phyloP scores from a whole-genome alignment of 768 basidiomycete genomes.

The Collybia sordida region DNA sequence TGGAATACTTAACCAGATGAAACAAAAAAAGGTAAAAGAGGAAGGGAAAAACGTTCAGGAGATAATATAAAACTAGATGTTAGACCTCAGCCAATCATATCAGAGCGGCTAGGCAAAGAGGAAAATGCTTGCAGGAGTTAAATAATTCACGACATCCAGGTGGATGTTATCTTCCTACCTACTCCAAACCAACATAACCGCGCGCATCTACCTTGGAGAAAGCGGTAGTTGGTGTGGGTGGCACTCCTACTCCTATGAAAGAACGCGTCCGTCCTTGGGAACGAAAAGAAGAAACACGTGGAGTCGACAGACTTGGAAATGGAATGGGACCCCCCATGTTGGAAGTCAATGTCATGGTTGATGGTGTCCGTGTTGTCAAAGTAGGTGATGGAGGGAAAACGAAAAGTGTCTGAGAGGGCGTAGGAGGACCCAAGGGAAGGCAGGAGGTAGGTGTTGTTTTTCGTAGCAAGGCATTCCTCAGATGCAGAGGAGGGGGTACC shows the following conservation, averaged over 20 bases:
- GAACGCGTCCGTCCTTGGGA: slow-evolving; percentile 67
- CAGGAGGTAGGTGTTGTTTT: slow-evolving; percentile 28
- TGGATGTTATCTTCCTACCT: slow-evolving; percentile 8
- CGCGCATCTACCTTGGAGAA: slow-evolving; percentile 83
- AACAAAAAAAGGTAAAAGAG: slow-evolving; percentile 14
- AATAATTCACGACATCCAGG: background rate
- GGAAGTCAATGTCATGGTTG: slow-evolving; percentile 80
- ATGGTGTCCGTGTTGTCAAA: slow-evolving; percentile 62
- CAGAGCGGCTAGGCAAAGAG: background rate
- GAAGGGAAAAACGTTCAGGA: slow-evolving; percentile 20
- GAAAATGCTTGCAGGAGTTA: slow-evolving; percentile 1
- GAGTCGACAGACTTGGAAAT: slow-evolving; percentile 62
- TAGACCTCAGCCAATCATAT: slow-evolving; percentile 11
- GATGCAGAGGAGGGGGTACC: slow-evolving; percentile 55
- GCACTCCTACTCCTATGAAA: slow-evolving; percentile 68
- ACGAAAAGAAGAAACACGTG: slow-evolving; percentile 69
- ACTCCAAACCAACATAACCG: slow-evolving; percentile 68
- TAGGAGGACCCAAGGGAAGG: slow-evolving; percentile 30
- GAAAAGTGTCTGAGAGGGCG: slow-evolving; percentile 82
- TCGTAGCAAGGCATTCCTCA: slow-evolving; percentile 37
- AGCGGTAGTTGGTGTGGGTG: slow-evolving; percentile 76
- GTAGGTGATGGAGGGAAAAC: slow-evolving; percentile 82
- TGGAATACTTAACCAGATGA: slow-evolving; percentile 5
- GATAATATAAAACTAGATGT: slow-evolving; percentile 16
- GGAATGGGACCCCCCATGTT: slow-evolving; percentile 46